Conservation (phyloP, 768 basidiomycete genomes). For the Mycena alexandri region DNA sequence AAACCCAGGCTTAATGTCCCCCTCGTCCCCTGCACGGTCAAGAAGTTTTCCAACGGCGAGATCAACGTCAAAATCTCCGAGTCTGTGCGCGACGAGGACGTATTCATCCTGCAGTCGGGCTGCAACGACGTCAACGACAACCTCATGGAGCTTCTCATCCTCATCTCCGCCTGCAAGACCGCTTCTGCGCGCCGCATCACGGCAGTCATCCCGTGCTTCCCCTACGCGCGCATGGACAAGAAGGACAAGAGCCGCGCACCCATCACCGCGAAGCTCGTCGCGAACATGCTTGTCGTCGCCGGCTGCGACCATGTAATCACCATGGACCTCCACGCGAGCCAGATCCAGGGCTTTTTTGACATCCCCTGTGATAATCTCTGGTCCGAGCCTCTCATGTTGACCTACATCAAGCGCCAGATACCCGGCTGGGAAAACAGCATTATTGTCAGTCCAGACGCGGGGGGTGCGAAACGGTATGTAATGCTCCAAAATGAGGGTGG, state of each 20-base stretch:
- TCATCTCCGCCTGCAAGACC: slow-evolving; percentile 98
- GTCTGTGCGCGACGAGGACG: slow-evolving; percentile 97
- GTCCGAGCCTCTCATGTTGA: slow-evolving; percentile 94
- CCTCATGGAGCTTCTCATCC: slow-evolving; percentile 98
- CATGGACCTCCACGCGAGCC: slow-evolving; percentile 98
- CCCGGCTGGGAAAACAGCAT: slow-evolving; percentile 89
- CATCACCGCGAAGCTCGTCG: slow-evolving; percentile 98
- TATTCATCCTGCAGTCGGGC: slow-evolving; percentile 97
- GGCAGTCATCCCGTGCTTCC: slow-evolving; percentile 98
- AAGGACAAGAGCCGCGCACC: slow-evolving; percentile 97
- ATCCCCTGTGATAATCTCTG: slow-evolving; percentile 98
- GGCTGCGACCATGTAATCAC: slow-evolving; percentile 99
- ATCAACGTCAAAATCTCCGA: slow-evolving; percentile 95
- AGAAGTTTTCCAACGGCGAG: slow-evolving; percentile 95
- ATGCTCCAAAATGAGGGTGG: not conserved
- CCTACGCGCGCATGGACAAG: slow-evolving; percentile 97
- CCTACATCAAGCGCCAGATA: slow-evolving; percentile 91
- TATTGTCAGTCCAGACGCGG: slow-evolving; percentile 97
- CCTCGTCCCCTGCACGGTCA: slow-evolving; percentile 86
- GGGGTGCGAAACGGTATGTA: slow-evolving; percentile 96
- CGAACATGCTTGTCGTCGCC: slow-evolving; percentile 97
- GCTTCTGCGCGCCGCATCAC: slow-evolving; percentile 96
- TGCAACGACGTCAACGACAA: slow-evolving; percentile 94
- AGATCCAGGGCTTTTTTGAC: slow-evolving; percentile 99
- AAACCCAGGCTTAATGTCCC: slow-evolving; percentile 85